Base-by-base conservation (phyloP, 1,284 basidiomycete genomes). In the Flammula alnicola region DNA sequence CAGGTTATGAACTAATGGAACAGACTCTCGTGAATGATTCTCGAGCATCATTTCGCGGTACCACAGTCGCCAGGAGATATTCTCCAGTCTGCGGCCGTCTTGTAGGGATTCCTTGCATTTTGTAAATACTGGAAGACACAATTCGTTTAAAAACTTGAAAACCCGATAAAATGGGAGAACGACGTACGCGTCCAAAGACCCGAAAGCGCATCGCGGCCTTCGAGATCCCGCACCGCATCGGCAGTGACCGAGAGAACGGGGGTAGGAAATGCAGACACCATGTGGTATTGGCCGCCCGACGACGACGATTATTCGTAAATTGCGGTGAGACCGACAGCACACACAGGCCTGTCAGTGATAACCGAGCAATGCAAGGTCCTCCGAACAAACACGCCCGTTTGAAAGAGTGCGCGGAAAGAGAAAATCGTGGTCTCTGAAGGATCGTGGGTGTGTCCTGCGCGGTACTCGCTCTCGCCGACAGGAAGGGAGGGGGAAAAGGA, bases 11-110 rank as follows among this genome's bases (percentile, higher is more conserved):
- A 47, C 45, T 31, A 54, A 52, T 7, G 57, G 58, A 20, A n/a
- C n/a, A n/a, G n/a, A n/a, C n/a, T n/a, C n/a, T 52, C 17, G 59
- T n/a, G 61, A 58, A 12, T 51, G 55, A 36, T 58, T 61, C 9
- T 31, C 19, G 20, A 65, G 63, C 38, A 73, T 63, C 57, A 84
- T 73, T 58, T 90, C 83, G 54, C 84, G 81, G 64, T 88, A 81
- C 91, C 90, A 93, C 10, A 94, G 71, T 43, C 91, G 74, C 92
- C 91, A 94, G 5, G 87, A 86, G 48, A 93, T 84, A 63, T 94
- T 93, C 70, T 94, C 91, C 22, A 93, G 77, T 25, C 92, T 74
- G 19, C 75, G 77, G 10, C 92, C 92, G 56, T 92, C 85, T 61
- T 87, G 80, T 7, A 94, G 70, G 3, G 83, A 84, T 57, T 83